Percentiles rank a stretch among this genome's conserved stretches.
These are phyloP conservation scores for Diplodia scrobiculata DNA, from an alignment of 2,329 filamentous ascomycete species.

Conservation along the genomic window DNA sequence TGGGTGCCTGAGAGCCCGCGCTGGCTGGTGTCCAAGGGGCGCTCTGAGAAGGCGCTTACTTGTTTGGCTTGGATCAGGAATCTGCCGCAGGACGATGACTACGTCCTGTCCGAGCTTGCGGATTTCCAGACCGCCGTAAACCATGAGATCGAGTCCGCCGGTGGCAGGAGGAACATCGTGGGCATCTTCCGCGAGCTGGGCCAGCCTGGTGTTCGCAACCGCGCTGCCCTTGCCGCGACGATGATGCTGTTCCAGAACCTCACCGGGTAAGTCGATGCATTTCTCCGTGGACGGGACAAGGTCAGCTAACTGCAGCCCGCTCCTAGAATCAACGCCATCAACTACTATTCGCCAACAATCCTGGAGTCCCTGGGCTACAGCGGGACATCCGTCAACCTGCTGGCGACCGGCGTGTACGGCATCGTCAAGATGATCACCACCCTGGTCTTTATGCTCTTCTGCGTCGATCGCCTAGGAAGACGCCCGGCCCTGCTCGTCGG, in stretches of 20 bases:
- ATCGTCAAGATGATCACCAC: constrained; percentile 69
- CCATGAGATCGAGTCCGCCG: constrained; percentile 60
- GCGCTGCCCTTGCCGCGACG: constrained; percentile 65
- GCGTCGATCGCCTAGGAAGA: constrained; percentile 70
- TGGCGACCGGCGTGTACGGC: constrained; percentile 74
- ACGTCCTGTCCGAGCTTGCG: constrained; percentile 42
- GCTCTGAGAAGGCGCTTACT: constrained; percentile 64
- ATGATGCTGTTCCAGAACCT: constrained; percentile 71
- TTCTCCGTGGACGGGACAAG: no score
- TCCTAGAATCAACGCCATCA: constrained; percentile 43
- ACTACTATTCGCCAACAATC: constrained; percentile 71
- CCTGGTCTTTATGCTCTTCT: constrained; percentile 65
- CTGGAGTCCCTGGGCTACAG: constrained; percentile 66
- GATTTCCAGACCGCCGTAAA: constrained; percentile 46
- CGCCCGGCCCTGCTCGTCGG: constrained; percentile 65
- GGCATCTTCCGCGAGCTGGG: constrained; percentile 45
- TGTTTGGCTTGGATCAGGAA: constrained; percentile 61
- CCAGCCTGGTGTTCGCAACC: constrained; percentile 56
- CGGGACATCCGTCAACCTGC: constrained; percentile 61
- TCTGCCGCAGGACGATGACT: constrained; percentile 46
- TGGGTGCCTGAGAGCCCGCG: constrained; percentile 67
- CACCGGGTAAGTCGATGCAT: constrained; percentile 53
- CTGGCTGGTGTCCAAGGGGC: constrained; percentile 67
- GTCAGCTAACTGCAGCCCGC: background rate
- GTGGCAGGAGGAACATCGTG: constrained; percentile 46